A percentile compares a stretch with the other conserved stretches of the same genome.
Conservation (phyloP, 1,139 yeast genomes). For the Scheffersomyces parashehatae region DNA sequence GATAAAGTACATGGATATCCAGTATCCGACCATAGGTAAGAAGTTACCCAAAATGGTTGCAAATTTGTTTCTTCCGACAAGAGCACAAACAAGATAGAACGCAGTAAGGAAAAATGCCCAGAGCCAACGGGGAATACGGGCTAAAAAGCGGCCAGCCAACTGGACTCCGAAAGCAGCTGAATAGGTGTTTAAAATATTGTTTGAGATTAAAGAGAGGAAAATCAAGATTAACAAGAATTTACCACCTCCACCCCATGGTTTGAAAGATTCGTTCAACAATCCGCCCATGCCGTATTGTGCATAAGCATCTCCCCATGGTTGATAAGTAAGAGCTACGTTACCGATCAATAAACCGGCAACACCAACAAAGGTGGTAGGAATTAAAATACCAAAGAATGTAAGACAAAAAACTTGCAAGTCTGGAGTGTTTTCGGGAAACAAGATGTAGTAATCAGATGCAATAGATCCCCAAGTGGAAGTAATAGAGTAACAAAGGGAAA, state of each 20-base stretch:
- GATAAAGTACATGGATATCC: slow-evolving; percentile 83
- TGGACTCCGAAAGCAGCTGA: slow-evolving; percentile 84
- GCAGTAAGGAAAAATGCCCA: slow-evolving; percentile 70
- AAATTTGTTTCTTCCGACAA: slow-evolving; percentile 77
- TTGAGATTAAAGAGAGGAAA: slow-evolving; percentile 74
- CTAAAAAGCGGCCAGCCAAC: slow-evolving; percentile 60
- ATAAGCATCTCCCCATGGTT: slow-evolving; percentile 63
- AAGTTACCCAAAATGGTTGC: slow-evolving; percentile 80
- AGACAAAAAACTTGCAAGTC: slow-evolving; percentile 54
- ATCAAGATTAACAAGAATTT: slow-evolving; percentile 69
- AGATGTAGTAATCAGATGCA: slow-evolving; percentile 81
- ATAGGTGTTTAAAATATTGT: slow-evolving; percentile 78
- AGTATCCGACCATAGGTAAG: slow-evolving; percentile 91
- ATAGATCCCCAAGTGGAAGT: slow-evolving; percentile 92
- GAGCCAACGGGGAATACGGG: slow-evolving; percentile 76
- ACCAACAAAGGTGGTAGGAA: slow-evolving; percentile 82
- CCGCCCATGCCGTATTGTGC: slow-evolving; percentile 75
- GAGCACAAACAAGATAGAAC: slow-evolving; percentile 65
- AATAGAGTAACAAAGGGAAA: slow-evolving; percentile 73
- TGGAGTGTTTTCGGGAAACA: slow-evolving; percentile 75
- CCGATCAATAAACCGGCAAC: slow-evolving; percentile 72
- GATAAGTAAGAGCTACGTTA: slow-evolving; percentile 62
- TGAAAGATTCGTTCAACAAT: slow-evolving; percentile 63
- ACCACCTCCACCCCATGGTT: slow-evolving; percentile 78
- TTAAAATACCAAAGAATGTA: slow-evolving; percentile 66